These are phyloP conservation scores for Botryotinia globosa DNA, from an alignment of 2,329 filamentous ascomycete species.

Conservation along the genomic window DNA sequence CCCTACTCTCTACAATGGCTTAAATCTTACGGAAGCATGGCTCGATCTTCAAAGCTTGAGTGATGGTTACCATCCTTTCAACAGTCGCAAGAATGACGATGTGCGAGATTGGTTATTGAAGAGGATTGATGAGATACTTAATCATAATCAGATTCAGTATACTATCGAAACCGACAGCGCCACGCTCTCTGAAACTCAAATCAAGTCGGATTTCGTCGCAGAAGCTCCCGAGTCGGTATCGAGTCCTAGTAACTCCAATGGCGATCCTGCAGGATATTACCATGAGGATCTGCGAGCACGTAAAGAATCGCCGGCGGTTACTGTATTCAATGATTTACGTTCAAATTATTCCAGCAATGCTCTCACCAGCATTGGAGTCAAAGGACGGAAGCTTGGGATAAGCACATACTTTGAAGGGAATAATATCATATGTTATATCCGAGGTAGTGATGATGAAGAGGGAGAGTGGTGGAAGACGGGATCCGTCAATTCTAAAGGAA, in stretches of 20 bases:
- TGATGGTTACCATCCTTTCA: conserved; percentile 79
- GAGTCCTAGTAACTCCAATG: conserved; percentile 6
- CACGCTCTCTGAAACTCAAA: not conserved
- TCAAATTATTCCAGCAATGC: conserved; percentile 74
- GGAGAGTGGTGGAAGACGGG: conserved; percentile 68
- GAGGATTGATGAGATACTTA: conserved; percentile 68
- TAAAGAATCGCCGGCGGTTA: conserved; percentile 44
- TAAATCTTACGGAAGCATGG: conserved; percentile 87
- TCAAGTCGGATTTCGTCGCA: not conserved
- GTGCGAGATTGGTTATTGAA: conserved; percentile 73
- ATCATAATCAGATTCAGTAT: conserved; percentile 55
- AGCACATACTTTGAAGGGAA: conserved; percentile 86
- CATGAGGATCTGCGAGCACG: conserved; percentile 26
- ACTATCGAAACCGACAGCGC: conserved; percentile 39
- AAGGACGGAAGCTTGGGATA: conserved; percentile 37
- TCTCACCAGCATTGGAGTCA: conserved; percentile 40
- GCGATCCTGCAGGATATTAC: conserved; percentile 21
- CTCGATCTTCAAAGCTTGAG: conserved; percentile 74
- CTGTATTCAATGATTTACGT: conserved; percentile 73
- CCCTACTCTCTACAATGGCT: conserved; percentile 54
- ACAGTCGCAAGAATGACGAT: conserved; percentile 77
- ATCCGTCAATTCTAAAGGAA: conserved; percentile 36
- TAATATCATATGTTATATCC: conserved; percentile 89
- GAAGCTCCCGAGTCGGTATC: conserved; percentile 1
- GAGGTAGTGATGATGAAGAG: conserved; percentile 70